These are phyloP conservation scores for Ilex asprella DNA, from an alignment of 257 asterid genomes.

Conservation along the genomic window DNA sequence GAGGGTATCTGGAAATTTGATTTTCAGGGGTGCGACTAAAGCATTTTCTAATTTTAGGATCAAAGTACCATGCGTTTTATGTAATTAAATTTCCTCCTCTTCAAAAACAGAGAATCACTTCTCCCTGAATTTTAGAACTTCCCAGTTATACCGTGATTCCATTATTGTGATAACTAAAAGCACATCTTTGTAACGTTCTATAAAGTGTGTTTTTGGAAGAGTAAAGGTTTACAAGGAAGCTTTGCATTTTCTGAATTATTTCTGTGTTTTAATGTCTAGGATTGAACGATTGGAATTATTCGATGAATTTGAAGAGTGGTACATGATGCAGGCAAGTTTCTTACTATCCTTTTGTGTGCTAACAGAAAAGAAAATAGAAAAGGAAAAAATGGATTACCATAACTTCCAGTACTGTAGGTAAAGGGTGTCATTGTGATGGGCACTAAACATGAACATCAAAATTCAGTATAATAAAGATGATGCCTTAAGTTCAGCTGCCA, in stretches of 20 bases:
- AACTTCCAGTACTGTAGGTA: not conserved
- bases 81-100: not conserved
- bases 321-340: constrained; percentile 96
- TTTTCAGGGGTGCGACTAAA: too few species aligned
- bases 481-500: not conserved
- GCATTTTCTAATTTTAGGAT: too few species aligned
- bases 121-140: not conserved
- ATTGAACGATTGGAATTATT: constrained; percentile 85
- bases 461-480: not conserved
- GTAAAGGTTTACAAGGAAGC: not conserved
- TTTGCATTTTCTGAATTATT: not conserved
- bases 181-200: constrained; percentile 8
- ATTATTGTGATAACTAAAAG: not conserved
- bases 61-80: not conserved
- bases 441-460: too few species aligned
- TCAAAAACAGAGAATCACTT: not conserved
- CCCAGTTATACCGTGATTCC: not conserved
- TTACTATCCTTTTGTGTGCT: constrained; percentile 8
- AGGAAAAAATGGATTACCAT: constrained; percentile 2
- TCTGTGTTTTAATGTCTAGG: constrained; percentile 42
- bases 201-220: constrained; percentile 12
- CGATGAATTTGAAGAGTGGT: constrained; percentile 69
- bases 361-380: not conserved
- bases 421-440: not conserved
- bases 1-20: too few species aligned